Percentiles rank a stretch among this genome's conserved stretches.
These are phyloP conservation scores for Candida awuae DNA, from an alignment of 805 yeast species.

Conservation along the genomic window DNA sequence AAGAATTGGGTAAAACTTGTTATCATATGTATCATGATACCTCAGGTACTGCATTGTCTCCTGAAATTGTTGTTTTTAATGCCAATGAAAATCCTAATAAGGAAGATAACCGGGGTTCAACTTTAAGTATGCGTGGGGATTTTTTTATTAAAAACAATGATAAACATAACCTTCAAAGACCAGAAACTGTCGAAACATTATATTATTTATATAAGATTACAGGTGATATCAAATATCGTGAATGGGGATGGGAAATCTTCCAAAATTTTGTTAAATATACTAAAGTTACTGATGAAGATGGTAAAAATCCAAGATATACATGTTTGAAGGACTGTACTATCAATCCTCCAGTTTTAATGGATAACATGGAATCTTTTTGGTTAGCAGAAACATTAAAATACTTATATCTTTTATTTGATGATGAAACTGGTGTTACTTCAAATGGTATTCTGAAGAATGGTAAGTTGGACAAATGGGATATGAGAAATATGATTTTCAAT, in stretches of 20 bases:
- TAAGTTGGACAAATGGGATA: slow-evolving; percentile 46
- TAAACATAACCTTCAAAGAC: slow-evolving; percentile 81
- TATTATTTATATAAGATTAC: slow-evolving; percentile 75
- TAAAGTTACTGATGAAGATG: slow-evolving; percentile 34
- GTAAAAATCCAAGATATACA: slow-evolving; percentile 36
- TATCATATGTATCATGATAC: slow-evolving; percentile 73
- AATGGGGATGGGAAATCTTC: slow-evolving; percentile 87
- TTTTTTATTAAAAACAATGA: slow-evolving; percentile 65
- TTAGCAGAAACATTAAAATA: slow-evolving; percentile 88
- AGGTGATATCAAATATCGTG: slow-evolving; percentile 70
- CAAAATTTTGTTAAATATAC: slow-evolving; percentile 58
- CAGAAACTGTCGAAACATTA: slow-evolving; percentile 87
- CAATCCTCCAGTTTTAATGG: slow-evolving; percentile 45
- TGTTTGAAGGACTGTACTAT: slow-evolving; percentile 59
- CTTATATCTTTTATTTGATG: slow-evolving; percentile 70
- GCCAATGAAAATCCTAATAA: slow-evolving; percentile 34
- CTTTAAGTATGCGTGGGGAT: slow-evolving; percentile 8
- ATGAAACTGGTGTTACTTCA: slow-evolving; percentile 19
- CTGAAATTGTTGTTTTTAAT: slow-evolving; percentile 85
- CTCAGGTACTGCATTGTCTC: slow-evolving; percentile 69
- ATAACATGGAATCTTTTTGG: slow-evolving; percentile 91
- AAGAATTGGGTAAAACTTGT: slow-evolving; percentile 72
- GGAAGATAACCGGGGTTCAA: not conserved
- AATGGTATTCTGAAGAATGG: slow-evolving; percentile 23
- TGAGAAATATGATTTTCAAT: slow-evolving; percentile 68